Percentiles rank a stretch among this genome's conserved stretches.
Evolutionary conservation across 2,329 filamentous ascomycete species (phyloP).

Genomic region (Aspergillus clavatus): DNA sequence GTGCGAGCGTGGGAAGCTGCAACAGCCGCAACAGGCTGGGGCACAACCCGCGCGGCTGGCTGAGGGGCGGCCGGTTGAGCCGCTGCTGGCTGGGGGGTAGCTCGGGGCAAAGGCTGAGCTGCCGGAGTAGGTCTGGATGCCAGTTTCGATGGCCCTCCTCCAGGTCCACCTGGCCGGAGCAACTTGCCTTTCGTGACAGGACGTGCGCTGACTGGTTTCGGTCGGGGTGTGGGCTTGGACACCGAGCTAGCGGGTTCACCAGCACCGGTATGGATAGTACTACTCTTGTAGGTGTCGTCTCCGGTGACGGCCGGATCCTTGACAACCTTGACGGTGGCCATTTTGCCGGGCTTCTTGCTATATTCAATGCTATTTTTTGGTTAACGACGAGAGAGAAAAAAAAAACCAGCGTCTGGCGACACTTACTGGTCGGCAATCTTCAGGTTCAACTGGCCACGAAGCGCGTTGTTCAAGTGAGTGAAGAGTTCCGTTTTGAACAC

Average conservation of each 20-base stretch:
- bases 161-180: constrained; percentile 82
- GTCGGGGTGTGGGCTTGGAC: constrained; percentile 80
- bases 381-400: constrained; percentile 6
- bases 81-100: constrained; percentile 28
- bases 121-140: constrained; percentile 40
- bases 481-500: constrained; percentile 97
- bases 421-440: constrained; percentile 67
- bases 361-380: constrained; percentile 66
- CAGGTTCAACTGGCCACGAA: constrained; percentile 74
- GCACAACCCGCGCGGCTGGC: constrained; percentile 42
- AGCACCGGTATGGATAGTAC: constrained; percentile 76
- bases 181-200: constrained; percentile 92
- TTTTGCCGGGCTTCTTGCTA: constrained; percentile 95
- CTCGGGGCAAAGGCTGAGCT: constrained; percentile 34
- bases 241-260: constrained; percentile 79
- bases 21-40: constrained; percentile 37
- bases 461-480: constrained; percentile 76
- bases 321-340: constrained; percentile 79
- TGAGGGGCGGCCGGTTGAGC: constrained; percentile 27
- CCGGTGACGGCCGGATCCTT: constrained; percentile 72
- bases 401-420: too few species aligned
- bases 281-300: constrained; percentile 90
- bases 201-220: constrained; percentile 77
- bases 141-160: constrained; percentile 70
- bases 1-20: constrained; percentile 45